Base-by-base conservation (phyloP, 768 basidiomycete genomes). In the Calvatia gigantea region DNA sequence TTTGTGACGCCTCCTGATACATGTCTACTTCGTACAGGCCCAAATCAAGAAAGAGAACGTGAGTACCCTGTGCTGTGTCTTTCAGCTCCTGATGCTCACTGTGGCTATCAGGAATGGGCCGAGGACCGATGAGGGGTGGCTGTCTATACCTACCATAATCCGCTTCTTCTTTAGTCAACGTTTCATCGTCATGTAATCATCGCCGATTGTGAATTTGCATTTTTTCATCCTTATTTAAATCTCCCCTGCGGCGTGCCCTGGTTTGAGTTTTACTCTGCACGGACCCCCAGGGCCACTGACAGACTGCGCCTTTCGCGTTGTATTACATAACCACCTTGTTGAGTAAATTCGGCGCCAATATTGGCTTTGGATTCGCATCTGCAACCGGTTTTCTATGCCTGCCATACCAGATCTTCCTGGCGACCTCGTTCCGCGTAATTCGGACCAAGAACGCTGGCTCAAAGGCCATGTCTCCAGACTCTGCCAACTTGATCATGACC, bases 11-110 rank as follows among this genome's bases (percentile, higher is more conserved):
- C 48, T 37, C 35, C 57, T 58, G 27, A 50, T 60, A 14, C 31
- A 54, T 56, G 47, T 42, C 57, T 43, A 58, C 44, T 53, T 44
- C 47, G 32, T 53, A 61, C 62, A 91, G 91, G 91, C 91, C 31
- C 96, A 98, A 73, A 98, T 99, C 83, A 94, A 94, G 86, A 97
- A 97, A 75, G 97, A 99, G 79, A 98, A 98, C 72, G 94, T 91
- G 68, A 79, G 89, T 77, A 8, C 4, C 14, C 57, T 27, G 44
- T 55, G 45, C 11, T 52, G 51, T 6, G 49, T 48, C 44, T 33
- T 37, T 48, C 27, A 39, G 19, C 17, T 60, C 53, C 19, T 45
- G 60, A 38, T 39, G 60, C 56, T 69, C 33, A 67, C 46, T 54
- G 29, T 57, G 31, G 56, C 53, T 51, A 62, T 61, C 57, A 91